Evolutionary conservation across 257 asterid species (phyloP).

Genomic region (Lantana camara): DNA sequence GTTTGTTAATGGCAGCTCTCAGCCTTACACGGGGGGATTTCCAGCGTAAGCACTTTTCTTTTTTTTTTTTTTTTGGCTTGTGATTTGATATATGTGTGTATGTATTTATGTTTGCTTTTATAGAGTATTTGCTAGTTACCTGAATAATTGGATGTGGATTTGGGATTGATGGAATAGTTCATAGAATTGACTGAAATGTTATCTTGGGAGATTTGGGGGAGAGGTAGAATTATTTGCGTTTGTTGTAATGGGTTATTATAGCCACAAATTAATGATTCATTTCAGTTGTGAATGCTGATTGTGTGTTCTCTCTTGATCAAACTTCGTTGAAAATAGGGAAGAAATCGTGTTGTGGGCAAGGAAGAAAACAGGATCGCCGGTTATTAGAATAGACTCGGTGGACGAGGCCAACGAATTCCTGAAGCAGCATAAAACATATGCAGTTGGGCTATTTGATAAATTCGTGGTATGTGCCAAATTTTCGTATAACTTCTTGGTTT

Average conservation of each 20-base stretch:
- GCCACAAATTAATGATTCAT: constrained; percentile 8
- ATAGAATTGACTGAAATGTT: background rate
- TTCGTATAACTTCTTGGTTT: background rate
- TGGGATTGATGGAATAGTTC: constrained; percentile 21
- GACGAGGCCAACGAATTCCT: constrained; percentile 67
- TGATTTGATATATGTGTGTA: too few species aligned
- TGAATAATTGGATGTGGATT: constrained; percentile 5
- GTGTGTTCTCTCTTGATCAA: constrained; percentile 18
- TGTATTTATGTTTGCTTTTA: background rate
- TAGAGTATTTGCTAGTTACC: background rate
- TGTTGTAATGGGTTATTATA: constrained; percentile 7
- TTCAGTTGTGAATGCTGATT: constrained; percentile 27
- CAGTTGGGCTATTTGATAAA: constrained; percentile 71
- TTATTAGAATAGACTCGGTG: constrained; percentile 54
- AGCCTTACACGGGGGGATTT: constrained; percentile 87
- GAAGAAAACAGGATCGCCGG: constrained; percentile 89
- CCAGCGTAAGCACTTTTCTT: constrained; percentile 57
- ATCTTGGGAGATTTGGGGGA: background rate
- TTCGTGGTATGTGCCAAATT: constrained; percentile 60
- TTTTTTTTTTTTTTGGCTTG: background rate
- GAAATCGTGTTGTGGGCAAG: constrained; percentile 91
- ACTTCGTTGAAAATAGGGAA: constrained; percentile 58
- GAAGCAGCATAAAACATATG: constrained; percentile 67
- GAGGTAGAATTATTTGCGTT: background rate
- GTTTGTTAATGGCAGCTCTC: constrained; percentile 82